Conservation (phyloP, 208 protist genomes). For the Herpetomonas tarakana region DNA sequence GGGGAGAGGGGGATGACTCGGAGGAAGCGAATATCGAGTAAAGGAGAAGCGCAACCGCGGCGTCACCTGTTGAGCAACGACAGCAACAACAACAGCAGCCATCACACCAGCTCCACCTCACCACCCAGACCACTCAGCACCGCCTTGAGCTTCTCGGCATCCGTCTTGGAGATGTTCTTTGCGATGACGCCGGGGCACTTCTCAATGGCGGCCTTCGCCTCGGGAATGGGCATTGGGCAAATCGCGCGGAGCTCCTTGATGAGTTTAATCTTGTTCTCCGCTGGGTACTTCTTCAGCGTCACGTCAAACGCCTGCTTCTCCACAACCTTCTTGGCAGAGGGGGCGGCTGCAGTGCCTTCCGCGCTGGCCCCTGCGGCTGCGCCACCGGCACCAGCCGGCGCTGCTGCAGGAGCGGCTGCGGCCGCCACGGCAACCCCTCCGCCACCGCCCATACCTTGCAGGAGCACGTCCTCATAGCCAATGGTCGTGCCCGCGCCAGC, state of each 20-base stretch:
- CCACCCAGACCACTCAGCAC: constrained; percentile 64
- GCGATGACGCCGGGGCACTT: constrained; percentile 76
- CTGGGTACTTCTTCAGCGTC: constrained; percentile 60
- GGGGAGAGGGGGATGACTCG: too few species aligned
- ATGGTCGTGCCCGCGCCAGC: constrained; percentile 28
- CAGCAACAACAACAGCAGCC: background rate
- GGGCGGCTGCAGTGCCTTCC: constrained; percentile 7
- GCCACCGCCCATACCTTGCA: constrained; percentile 58
- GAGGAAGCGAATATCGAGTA: too few species aligned
- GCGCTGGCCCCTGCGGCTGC: constrained; percentile 8
- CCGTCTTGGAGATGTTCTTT: constrained; percentile 56
- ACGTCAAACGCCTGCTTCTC: constrained; percentile 70
- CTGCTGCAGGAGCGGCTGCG: constrained; percentile 10
- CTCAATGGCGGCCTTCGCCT: constrained; percentile 79
- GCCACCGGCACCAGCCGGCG: constrained; percentile 6
- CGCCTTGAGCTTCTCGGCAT: constrained; percentile 77
- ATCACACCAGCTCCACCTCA: constrained; percentile 70
- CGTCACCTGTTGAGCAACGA: constrained; percentile 4
- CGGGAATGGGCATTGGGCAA: constrained; percentile 55
- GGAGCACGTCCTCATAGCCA: constrained; percentile 59
- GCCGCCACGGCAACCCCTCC: constrained; percentile 14
- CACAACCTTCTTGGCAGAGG: constrained; percentile 51
- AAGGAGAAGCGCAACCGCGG: constrained; percentile 1
- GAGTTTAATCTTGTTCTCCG: constrained; percentile 78
- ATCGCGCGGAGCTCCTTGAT: constrained; percentile 82